Base-by-base conservation (phyloP, 257 asterid genomes). In the Ocimum tenuiflorum region DNA sequence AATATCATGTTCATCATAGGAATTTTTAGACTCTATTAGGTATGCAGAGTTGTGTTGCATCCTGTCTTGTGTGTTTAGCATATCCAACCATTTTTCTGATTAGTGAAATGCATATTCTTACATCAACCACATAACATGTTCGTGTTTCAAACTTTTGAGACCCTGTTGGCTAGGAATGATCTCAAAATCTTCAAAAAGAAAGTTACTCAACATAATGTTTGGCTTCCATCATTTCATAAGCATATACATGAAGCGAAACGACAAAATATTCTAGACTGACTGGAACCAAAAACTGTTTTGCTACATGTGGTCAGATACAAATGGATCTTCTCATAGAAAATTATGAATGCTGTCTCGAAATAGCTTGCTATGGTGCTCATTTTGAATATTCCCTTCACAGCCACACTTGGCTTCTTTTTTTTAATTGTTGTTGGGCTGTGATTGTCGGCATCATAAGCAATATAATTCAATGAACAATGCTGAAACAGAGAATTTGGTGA, bases 181-280 rank as follows among this genome's bases (percentile, higher is more conserved):
- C 31, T 43, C 57, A 45, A 55, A 14, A 17, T 24, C 67, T 51
- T 14, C 49, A 13, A 13, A 43, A 11, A 13, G 8, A 3, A n/a
- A 51, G 48, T 35, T 27, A 31, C 35, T 12, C 11, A 43, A 17
- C 33, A 73, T 31, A 31, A 23, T 15, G 49, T 22, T 51, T 14
- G 19, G 36, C 45, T 55, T 20, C 43, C 27, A 27, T 49, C 45
- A 49, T 59, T 52, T 57, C 65, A 55, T 47, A 27, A 57, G 56
- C 67, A 59, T 38, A 49, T 53, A 29, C 42, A 52, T 52, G 66
- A 48, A 49, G 55, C 73, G 48, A 72, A 56, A 68, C 67, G 63
- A 65, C 74, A 72, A 68, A 38, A 68, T 3, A 15, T 55, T 77
- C 62, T 76, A 77, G 73, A 38, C 78, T 68, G 81, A 56, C 62